Percentiles rank a stretch among this genome's conserved stretches.
Evolutionary conservation across 495 filamentous ascomycete species (phyloP).

Genomic region (Xeromyces bisporus): DNA sequence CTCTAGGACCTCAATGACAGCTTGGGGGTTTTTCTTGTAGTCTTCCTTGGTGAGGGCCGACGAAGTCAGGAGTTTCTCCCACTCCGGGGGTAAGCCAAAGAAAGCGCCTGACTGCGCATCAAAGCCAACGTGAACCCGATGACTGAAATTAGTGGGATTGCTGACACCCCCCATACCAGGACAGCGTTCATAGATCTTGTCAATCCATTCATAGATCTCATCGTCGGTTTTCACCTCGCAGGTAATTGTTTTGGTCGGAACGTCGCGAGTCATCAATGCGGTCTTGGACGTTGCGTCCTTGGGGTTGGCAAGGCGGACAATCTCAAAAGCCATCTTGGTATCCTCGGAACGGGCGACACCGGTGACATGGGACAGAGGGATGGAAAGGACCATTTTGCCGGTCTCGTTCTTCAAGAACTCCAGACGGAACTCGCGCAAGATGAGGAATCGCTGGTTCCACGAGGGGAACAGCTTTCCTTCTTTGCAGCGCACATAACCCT

Average conservation of each 20-base stretch:
- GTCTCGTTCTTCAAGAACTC: constrained; percentile 85
- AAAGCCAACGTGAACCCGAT: constrained; percentile 93
- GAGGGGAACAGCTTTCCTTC: constrained; percentile 64
- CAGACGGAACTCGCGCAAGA: constrained; percentile 71
- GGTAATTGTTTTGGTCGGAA: constrained; percentile 60
- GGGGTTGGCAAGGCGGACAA: constrained; percentile 51
- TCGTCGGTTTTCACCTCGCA: constrained; percentile 87
- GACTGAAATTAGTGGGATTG: constrained; percentile 93
- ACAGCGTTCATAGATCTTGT: constrained; percentile 88
- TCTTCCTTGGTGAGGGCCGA: constrained; percentile 97
- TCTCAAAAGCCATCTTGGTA: constrained; percentile 78
- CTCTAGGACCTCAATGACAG: constrained; percentile 89
- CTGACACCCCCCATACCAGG: constrained; percentile 96
- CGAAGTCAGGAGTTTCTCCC: constrained; percentile 85
- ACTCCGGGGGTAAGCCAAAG: constrained; percentile 82
- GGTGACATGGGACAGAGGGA: constrained; percentile 69
- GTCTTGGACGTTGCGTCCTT: constrained; percentile 43
- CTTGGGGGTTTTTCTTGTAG: constrained; percentile 94
- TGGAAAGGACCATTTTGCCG: constrained; percentile 62
- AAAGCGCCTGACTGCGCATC: constrained; percentile 88
- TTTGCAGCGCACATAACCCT: constrained; percentile 72
- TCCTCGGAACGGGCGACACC: constrained; percentile 74
- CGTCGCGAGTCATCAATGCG: constrained; percentile 48
- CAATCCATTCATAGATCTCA: constrained; percentile 96
- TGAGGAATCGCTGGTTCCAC: constrained; percentile 80